Evolutionary conservation across 2,329 filamentous ascomycete species (phyloP), one percentile per base, ranked within the genome.

Genomic region (Tothia fuscella): DNA sequence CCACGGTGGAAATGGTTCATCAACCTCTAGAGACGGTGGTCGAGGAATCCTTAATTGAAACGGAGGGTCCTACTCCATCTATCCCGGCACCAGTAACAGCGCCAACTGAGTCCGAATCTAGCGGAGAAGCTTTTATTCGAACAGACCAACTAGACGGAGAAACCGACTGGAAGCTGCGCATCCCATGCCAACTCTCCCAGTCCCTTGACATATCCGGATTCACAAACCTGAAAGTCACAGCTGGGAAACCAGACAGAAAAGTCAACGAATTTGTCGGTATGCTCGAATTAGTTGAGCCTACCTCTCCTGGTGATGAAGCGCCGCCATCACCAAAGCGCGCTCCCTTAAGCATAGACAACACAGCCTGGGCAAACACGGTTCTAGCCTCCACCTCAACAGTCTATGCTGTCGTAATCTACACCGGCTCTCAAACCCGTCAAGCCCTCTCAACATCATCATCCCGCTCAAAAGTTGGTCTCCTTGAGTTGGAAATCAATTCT

Each of bases 101-200:
- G 22, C 14, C 22, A 9, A 30, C 36, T 31, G 35, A 25, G n/a
- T 37, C 26, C n/a, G 28, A 25, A 22, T 20, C 19, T 12, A 12
- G 28, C 14, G 87, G 87, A 21, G 93, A 98, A 62, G 89, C 89
- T 0, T 98, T 98, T 54, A 96, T 98, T 55, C 76, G 91, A 46
- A 98, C 93, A 2, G 91, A 98, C 60, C 91, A 98, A 57, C 71
- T 98, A 7, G 91, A 98, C 54, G 91, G 91, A 51, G 91, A 98
- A 64, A 98, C 91, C 0, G 91, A 98, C 56, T 98, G 91, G 93
- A 98, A 98, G 63, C 67, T 98, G 43, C 80, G 93, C 22, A 62
- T 96, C 26, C 87, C 91, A 1, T 91, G 87, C 10, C 77, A 84
- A 0, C 62, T 96, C 20, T 89, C 88, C 1, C 91, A 98, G 55